Conservation (phyloP, 305 asterid species). For the Rubia tinctorum region DNA sequence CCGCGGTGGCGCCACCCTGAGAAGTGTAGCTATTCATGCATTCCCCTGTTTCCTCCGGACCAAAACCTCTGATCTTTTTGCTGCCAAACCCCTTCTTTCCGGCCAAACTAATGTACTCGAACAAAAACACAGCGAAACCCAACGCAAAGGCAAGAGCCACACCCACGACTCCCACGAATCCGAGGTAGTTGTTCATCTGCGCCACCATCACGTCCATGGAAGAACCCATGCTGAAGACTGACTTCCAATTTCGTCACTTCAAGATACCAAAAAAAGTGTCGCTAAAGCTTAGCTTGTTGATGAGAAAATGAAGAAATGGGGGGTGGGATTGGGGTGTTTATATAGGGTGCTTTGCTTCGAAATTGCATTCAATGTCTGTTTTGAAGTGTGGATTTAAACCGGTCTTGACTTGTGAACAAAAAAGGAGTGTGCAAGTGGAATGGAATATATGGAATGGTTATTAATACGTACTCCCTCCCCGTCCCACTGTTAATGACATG, state of each 20-base stretch:
- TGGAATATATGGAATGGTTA: neutral
- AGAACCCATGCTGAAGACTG: neutral
- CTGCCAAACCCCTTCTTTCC: conserved; percentile 1
- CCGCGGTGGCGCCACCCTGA: neutral
- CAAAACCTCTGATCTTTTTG: neutral
- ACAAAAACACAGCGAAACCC: conserved; percentile 8
- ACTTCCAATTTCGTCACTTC: neutral
- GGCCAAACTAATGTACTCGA: conserved; percentile 9
- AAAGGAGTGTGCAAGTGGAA: conserved; percentile 10
- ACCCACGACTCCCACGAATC: conserved; percentile 1
- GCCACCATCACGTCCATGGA: conserved; percentile 10
- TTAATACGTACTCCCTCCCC: too few relatives aligned
- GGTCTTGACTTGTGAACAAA: conserved; percentile 15
- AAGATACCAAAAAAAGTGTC: neutral
- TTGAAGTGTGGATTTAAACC: conserved; percentile 3
- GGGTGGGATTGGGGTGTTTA: neutral
- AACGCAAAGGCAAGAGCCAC: neutral
- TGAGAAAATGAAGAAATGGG: neutral
- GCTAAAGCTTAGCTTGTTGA: neutral
- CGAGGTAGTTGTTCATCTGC: conserved; percentile 15
- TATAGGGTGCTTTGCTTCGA: neutral
- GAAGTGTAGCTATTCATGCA: neutral
- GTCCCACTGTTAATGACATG: too few relatives aligned
- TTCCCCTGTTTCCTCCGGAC: neutral
- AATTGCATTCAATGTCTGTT: neutral